These are phyloP conservation scores for Zasmidium citrigriseum DNA, from an alignment of 2,329 filamentous ascomycete genomes.

Conservation along the genomic window DNA sequence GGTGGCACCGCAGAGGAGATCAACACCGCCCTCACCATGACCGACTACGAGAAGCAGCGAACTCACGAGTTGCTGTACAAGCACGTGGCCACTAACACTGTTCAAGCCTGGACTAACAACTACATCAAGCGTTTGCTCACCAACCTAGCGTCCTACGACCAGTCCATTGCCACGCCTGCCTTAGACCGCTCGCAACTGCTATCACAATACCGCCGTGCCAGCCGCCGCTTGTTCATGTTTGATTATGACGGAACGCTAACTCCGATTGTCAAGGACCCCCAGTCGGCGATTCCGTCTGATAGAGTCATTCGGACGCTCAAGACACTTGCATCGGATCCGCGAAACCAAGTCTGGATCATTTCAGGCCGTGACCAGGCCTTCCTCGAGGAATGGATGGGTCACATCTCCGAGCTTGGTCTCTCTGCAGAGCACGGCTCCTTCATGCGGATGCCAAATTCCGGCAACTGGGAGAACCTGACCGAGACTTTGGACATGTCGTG, in stretches of 20 bases:
- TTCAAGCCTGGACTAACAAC: conserved; percentile 80
- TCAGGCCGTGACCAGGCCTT: conserved; percentile 93
- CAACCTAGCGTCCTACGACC: conserved; percentile 75
- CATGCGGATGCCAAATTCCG: conserved; percentile 74
- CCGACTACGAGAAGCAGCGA: conserved; percentile 61
- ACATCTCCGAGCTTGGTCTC: conserved; percentile 85
- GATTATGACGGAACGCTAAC: conserved; percentile 98
- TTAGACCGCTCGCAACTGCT: conserved; percentile 75
- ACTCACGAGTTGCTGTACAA: conserved; percentile 77
- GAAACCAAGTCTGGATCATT: conserved; percentile 97
- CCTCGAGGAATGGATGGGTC: conserved; percentile 85
- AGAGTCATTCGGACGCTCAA: conserved; percentile 78
- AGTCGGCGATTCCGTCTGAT: conserved; percentile 83
- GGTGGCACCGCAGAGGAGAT: conserved; percentile 82
- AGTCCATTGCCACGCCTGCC: conserved; percentile 74
- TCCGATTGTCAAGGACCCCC: conserved; percentile 89
- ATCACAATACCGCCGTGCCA: conserved; percentile 70
- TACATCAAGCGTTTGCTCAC: conserved; percentile 78
- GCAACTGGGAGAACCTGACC: conserved; percentile 85
- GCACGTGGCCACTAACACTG: conserved; percentile 82
- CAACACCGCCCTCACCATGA: conserved; percentile 77
- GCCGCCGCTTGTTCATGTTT: conserved; percentile 92
- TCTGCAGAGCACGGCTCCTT: conserved; percentile 97
- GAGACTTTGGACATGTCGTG: conserved; percentile 88
- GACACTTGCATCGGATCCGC: conserved; percentile 73